phyloP scores from a whole-genome alignment of 805 yeast genomes.

The Kazachstania viticola region DNA sequence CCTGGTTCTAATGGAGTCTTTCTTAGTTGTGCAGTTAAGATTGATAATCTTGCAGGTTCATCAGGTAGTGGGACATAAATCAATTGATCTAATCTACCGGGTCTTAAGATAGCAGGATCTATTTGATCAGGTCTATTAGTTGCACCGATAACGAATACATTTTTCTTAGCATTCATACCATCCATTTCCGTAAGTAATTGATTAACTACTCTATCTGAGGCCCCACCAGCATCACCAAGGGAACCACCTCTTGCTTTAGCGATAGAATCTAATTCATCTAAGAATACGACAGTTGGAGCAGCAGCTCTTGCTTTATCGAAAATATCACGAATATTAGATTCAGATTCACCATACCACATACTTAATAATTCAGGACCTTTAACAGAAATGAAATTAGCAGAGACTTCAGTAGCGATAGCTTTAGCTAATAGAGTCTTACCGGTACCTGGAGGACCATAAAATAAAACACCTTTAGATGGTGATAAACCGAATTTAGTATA shows the following conservation, averaged over 20 bases:
- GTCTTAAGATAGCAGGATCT: constrained; percentile 96
- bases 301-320: constrained; percentile 98
- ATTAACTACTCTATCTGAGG: constrained; percentile 95
- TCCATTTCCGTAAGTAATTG: constrained; percentile 97
- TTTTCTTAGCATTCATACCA: constrained; percentile 99
- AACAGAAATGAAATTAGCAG: constrained; percentile 95
- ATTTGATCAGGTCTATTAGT: constrained; percentile 99
- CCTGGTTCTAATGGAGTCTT: constrained; percentile 98
- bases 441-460: constrained; percentile 99
- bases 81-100: constrained; percentile 97
- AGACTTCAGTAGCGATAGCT: constrained; percentile 98
- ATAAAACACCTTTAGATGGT: constrained; percentile 96
- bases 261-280: constrained; percentile 96
- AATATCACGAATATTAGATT: constrained; percentile 92
- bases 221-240: constrained; percentile 95
- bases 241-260: constrained; percentile 98
- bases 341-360: constrained; percentile 99
- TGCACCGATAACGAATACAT: constrained; percentile 97
- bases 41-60: constrained; percentile 85
- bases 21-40: constrained; percentile 90
- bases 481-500: constrained; percentile 96
- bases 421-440: constrained; percentile 97
- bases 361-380: constrained; percentile 44
- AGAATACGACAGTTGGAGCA: constrained; percentile 97
- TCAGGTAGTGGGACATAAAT: constrained; percentile 98